Evolutionary conservation across 805 yeast genomes (phyloP).

Genomic region (Teunomyces aglyptinius): DNA sequence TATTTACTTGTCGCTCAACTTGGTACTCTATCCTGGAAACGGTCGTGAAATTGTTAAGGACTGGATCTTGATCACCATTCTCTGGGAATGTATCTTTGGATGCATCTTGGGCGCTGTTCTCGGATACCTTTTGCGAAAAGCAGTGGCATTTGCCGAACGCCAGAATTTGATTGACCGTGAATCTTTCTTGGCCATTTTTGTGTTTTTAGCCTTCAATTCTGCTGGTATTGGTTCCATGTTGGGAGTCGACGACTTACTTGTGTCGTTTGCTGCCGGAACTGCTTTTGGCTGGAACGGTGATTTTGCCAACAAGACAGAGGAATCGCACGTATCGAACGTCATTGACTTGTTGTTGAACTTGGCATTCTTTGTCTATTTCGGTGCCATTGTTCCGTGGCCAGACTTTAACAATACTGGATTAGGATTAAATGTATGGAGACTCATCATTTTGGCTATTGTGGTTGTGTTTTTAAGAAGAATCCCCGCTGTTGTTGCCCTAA

Average conservation of each 20-base stretch:
- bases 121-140: constrained; percentile 69
- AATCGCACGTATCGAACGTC: constrained; percentile 84
- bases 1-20: constrained; percentile 64
- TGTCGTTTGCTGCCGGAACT: constrained; percentile 89
- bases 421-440: constrained; percentile 77
- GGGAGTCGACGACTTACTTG: constrained; percentile 86
- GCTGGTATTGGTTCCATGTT: constrained; percentile 87
- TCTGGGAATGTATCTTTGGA: constrained; percentile 83
- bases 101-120: constrained; percentile 67
- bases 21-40: constrained; percentile 64
- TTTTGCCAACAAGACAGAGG: constrained; percentile 80
- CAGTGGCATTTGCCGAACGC: constrained; percentile 71
- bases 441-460: constrained; percentile 70
- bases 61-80: constrained; percentile 73
- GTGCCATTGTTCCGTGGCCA: constrained; percentile 88
- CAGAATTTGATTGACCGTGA: constrained; percentile 78
- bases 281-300: constrained; percentile 94
- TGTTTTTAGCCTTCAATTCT: constrained; percentile 76
- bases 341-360: constrained; percentile 80
- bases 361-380: constrained; percentile 85
- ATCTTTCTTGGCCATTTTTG: constrained; percentile 80
- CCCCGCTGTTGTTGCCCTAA: constrained; percentile 74
- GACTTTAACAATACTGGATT: constrained; percentile 59
- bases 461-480: constrained; percentile 74
- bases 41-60: constrained; percentile 70